A percentile compares a stretch with the other conserved stretches of the same genome.
Conservation (phyloP, 2,329 filamentous ascomycete genomes). For the Aspergillus glaucus region DNA sequence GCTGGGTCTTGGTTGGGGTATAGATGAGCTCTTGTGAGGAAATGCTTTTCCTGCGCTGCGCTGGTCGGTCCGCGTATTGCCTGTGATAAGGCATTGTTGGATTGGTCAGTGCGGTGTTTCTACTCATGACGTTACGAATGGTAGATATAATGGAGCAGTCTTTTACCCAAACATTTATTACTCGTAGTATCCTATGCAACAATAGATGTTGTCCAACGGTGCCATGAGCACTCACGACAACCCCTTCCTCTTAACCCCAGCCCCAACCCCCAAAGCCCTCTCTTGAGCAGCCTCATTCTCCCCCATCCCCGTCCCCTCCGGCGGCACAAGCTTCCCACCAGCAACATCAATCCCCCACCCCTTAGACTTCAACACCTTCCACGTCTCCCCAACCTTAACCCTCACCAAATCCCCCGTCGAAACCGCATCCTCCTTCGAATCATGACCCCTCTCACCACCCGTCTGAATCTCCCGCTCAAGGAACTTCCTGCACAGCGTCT, state of each 20-base stretch:
- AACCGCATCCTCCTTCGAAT: conserved; percentile 84
- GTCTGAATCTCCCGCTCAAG: conserved; percentile 75
- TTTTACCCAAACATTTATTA: conserved; percentile 12
- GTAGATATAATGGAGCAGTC: conserved; percentile 23
- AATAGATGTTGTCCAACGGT: no score
- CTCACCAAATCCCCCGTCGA: conserved; percentile 82
- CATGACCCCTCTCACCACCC: conserved; percentile 63
- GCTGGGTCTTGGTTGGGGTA: conserved; percentile 7
- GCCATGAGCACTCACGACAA: neutral
- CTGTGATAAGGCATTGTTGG: conserved; percentile 8
- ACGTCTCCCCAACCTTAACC: conserved; percentile 62
- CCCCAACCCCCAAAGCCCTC: conserved; percentile 14
- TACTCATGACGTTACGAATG: conserved; percentile 28
- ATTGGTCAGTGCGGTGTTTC: conserved; percentile 6
- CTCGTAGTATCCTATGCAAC: conserved; percentile 3
- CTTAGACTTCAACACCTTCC: conserved; percentile 58
- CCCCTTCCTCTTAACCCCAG: conserved; percentile 22
- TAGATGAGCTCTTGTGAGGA: conserved; percentile 9
- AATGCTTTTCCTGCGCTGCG: neutral
- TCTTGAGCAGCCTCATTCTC: conserved; percentile 3
- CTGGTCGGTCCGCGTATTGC: neutral
- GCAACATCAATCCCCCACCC: conserved; percentile 57
- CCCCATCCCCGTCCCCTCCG: conserved; percentile 14
- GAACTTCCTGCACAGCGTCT: conserved; percentile 61
- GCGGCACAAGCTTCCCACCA: conserved; percentile 38